Evolutionary conservation across 495 filamentous ascomycete species (phyloP), one percentile per base, ranked within the genome.

Genomic region (Penicillium fimorum): DNA sequence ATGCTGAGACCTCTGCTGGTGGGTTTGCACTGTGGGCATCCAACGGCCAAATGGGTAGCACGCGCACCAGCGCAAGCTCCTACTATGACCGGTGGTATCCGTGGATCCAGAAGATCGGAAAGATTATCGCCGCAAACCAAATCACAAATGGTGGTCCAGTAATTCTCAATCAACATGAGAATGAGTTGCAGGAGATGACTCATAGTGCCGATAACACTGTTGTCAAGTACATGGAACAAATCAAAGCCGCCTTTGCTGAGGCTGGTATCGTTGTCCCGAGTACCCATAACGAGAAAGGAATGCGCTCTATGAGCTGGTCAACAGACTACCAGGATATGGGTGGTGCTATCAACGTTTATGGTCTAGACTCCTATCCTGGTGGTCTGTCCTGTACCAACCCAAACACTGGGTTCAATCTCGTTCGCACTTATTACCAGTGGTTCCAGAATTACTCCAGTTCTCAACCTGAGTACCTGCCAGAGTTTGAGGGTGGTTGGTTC

Each of bases 381-480:
- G 80, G 82, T 1, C 57, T 81, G 25, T 76, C 74, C 8, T 84
- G 81, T 57, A 79, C 74, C 13, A 80, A 82, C 41, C 67, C 71
- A 13, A 65, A 79, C 29, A 63, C 71, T 13, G 79, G 77, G 2
- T 83, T 81, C 58, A 77, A 67, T 50, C 64, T 83, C 0, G 70
- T 78, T 18, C 71, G 79, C 11, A 82, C 69, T 17, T 84, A 81
- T 50, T 82, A 80, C 50, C 74, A 83, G 55, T 84, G 79, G 81
- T 84, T 84, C 62, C 71, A 79, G 13, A 76, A 76, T 43, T 82
- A 81, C 55, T 49, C 47, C 11, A 79, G 76, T 5, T 79, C 77
- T 0, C 81, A 83, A 50, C 81, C 80, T 0, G 72, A 73, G 18
- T 79, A 66, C 47, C 53, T 83, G 13, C 69, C 79, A 2, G 82